Evolutionary conservation across 345 rosid genomes (phyloP).

Genomic region (Boechera retrofracta): DNA sequence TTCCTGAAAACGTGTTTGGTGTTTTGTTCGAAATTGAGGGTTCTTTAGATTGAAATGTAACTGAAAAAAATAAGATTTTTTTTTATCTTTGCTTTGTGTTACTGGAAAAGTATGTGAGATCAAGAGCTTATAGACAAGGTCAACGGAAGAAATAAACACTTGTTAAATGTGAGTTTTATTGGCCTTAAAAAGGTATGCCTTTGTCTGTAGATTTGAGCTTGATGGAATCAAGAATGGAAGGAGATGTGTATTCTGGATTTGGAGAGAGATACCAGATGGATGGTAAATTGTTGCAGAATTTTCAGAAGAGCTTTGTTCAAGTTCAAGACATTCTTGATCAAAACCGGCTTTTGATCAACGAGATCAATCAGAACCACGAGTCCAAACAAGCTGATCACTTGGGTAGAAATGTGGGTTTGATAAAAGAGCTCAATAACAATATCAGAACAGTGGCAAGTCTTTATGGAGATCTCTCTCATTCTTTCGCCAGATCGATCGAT

Average conservation of each 20-base stretch:
- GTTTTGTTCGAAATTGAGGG: slow-evolving; percentile 32
- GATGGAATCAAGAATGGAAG: slow-evolving; percentile 64
- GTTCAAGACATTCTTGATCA: slow-evolving; percentile 86
- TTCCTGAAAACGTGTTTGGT: slow-evolving; percentile 25
- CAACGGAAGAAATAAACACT: slow-evolving; percentile 32
- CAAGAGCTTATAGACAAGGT: slow-evolving; percentile 34
- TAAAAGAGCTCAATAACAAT: slow-evolving; percentile 87
- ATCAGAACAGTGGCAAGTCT: slow-evolving; percentile 84
- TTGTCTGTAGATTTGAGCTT: slow-evolving; percentile 27
- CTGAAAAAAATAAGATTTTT: background rate
- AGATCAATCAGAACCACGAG: slow-evolving; percentile 88
- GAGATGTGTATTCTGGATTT: slow-evolving; percentile 64
- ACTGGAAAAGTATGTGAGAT: slow-evolving; percentile 31
- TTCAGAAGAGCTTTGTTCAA: slow-evolving; percentile 78
- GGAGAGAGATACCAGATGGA: slow-evolving; percentile 66
- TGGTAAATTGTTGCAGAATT: slow-evolving; percentile 66
- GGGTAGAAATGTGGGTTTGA: slow-evolving; percentile 78
- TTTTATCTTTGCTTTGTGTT: slow-evolving; percentile 14
- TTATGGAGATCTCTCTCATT: slow-evolving; percentile 81
- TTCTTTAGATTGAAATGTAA: slow-evolving; percentile 29
- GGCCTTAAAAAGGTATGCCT: background rate
- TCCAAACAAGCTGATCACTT: slow-evolving; percentile 78
- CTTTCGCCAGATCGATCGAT: slow-evolving; percentile 65
- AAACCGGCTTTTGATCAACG: slow-evolving; percentile 77
- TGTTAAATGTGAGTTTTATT: slow-evolving; percentile 15